Base-by-base conservation (phyloP, 169 alveolate genomes). In the Eimeria sp. region DNA sequence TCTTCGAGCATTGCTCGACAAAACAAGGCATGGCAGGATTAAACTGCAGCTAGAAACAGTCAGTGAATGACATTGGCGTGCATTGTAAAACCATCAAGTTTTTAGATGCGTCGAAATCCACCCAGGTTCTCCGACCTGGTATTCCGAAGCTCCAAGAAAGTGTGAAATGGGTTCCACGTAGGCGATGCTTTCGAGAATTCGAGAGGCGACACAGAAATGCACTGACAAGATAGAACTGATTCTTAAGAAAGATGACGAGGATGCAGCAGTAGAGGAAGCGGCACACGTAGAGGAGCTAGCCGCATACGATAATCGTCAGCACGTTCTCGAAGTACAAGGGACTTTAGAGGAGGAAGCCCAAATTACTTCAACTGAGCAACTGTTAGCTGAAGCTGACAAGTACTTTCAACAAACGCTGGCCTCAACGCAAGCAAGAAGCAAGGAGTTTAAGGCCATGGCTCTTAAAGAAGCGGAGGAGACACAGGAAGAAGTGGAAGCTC, bases 151-250 rank as follows among this genome's bases (percentile, higher is more conserved):
- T 13, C n/a, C 7, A 47, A 20, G 90, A 13, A 82, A 54, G 25
- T 45, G 92, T 58, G 92, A 54, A 11, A 47, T 40, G 54, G 54
- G 80, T 61, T 61, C 40, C 78, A 45, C 34, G 61, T 54, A 84
- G 92, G 92, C 92, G 27, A 84, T 84, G 92, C 92, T 84, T 57
- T 20, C 54, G 49, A 54, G 92, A n/a, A 84, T 84, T 40, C 92
- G 92, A 30, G 92, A 54, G 14, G 58, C 92, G 47, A 61, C 78
- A 45, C 75, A 84, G 40, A 61, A 58, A 54, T 40, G 92, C 76
- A 34, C 16, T 84, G 58, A 61, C 58, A 58, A 58, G 76, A 34
- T 84, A 40, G 58, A 58, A 34, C 92, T 84, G 14, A 20, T 20
- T 34, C 54, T 84, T 14, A 58, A 84, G 80, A 84, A 84, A 47